A percentile compares a stretch with the other conserved stretches of the same genome.
Conservation (phyloP, 2,329 filamentous ascomycete genomes). For the Colletotrichum zoysiae region DNA sequence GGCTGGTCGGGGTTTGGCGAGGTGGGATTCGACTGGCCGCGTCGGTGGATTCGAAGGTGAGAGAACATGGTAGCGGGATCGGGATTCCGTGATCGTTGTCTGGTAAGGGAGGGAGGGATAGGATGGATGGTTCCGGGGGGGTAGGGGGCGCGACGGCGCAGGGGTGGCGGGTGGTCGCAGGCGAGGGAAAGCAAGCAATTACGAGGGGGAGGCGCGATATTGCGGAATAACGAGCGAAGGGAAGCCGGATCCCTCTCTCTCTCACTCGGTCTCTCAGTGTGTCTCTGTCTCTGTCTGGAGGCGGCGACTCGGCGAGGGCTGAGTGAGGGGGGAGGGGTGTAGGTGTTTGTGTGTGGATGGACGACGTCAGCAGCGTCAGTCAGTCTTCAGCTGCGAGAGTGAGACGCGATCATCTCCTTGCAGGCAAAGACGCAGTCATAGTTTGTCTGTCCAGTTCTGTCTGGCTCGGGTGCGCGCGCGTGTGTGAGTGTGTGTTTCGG, state of each 20-base stretch:
- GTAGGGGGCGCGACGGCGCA: slow-evolving; percentile 23
- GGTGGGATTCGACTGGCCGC: slow-evolving; percentile 67
- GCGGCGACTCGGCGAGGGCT: background rate
- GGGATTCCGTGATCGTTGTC: background rate
- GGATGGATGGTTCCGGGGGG: slow-evolving; percentile 15
- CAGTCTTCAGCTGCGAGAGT: slow-evolving; percentile 33
- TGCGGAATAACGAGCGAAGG: slow-evolving; percentile 28
- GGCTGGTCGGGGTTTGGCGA: slow-evolving; percentile 65
- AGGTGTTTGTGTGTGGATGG: background rate
- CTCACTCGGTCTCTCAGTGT: background rate
- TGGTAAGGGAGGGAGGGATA: background rate
- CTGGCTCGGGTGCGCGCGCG: background rate
- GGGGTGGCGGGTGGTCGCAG: slow-evolving; percentile 38
- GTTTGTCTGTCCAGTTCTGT: slow-evolving; percentile 16
- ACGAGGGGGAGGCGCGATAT: slow-evolving; percentile 4
- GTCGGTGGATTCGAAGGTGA: slow-evolving; percentile 70
- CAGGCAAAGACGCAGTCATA: slow-evolving; percentile 36
- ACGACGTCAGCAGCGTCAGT: slow-evolving; percentile 29
- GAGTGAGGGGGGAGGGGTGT: background rate
- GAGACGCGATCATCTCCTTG: slow-evolving; percentile 42
- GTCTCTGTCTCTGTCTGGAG: background rate
- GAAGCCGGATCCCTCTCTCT: slow-evolving; percentile 21
- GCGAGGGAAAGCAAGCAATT: slow-evolving; percentile 24
- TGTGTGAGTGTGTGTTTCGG: background rate
- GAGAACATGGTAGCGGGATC: slow-evolving; percentile 58